These are phyloP conservation scores for Collybia nuda DNA, from an alignment of 768 basidiomycete species.

Conservation along the genomic window DNA sequence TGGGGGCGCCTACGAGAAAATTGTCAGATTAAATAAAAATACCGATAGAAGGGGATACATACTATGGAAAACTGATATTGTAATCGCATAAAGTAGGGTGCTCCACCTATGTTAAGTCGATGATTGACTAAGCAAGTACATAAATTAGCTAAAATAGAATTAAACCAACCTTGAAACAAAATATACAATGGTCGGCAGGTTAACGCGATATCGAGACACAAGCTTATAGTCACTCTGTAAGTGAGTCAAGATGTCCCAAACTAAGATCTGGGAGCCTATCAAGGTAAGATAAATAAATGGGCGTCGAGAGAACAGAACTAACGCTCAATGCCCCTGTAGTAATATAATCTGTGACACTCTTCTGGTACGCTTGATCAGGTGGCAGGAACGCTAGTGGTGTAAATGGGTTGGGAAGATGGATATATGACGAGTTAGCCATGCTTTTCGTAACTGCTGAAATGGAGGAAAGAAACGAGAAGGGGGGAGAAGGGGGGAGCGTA, in stretches of 20 bases:
- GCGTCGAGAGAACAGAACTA: background rate
- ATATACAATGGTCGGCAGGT: conserved; percentile 3
- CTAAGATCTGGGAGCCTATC: background rate
- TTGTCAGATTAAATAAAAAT: background rate
- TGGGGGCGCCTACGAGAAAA: background rate
- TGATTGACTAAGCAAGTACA: background rate
- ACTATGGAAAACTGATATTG: background rate
- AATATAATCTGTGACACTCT: background rate
- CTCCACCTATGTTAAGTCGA: background rate
- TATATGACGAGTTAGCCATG: too few species aligned
- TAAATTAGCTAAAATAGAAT: background rate
- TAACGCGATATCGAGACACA: background rate
- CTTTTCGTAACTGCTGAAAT: too few species aligned
- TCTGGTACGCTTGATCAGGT: background rate
- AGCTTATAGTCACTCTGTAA: conserved; percentile 1
- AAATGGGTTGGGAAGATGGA: background rate
- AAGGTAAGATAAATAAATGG: background rate
- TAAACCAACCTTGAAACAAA: conserved; percentile 4
- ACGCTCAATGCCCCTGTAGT: background rate
- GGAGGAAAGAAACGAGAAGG: too few species aligned
- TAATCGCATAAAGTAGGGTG: background rate
- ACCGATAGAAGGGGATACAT: background rate
- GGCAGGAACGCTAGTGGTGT: conserved; percentile 1
- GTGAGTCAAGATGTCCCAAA: conserved; percentile 5
- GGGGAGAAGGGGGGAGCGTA: too few species aligned